phyloP scores from a whole-genome alignment of 805 yeast species.

The Pichia nakasei region DNA sequence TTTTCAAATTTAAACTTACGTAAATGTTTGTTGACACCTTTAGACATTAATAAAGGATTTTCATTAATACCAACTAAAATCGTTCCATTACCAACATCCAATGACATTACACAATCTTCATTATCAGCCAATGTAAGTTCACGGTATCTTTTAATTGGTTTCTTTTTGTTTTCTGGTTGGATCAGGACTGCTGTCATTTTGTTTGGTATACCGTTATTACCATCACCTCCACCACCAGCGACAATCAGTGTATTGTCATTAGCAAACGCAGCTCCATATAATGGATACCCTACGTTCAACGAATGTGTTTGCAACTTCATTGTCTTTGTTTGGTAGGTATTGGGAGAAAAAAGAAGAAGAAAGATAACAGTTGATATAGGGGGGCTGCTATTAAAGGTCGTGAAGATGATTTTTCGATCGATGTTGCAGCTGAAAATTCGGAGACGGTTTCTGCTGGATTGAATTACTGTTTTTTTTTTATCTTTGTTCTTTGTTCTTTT shows the following conservation, averaged over 20 bases:
- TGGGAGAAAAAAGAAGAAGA: background rate
- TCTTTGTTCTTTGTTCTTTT: too few relatives aligned
- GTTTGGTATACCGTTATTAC: constrained; percentile 81
- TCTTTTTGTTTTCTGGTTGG: constrained; percentile 40
- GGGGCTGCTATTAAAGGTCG: too few relatives aligned
- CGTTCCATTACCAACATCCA: constrained; percentile 47
- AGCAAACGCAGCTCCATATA: constrained; percentile 69
- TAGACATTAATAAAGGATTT: constrained; percentile 45
- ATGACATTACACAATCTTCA: constrained; percentile 84
- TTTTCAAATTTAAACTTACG: constrained; percentile 53
- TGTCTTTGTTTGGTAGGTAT: too few relatives aligned
- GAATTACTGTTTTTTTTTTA: too few relatives aligned
- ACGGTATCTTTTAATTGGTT: constrained; percentile 47
- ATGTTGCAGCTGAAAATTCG: too few relatives aligned
- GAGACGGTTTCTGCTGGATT: too few relatives aligned
- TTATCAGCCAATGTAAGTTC: constrained; percentile 44
- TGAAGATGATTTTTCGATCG: too few relatives aligned
- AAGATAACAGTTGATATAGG: too few relatives aligned
- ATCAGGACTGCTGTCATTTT: constrained; percentile 61
- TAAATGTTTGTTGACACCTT: constrained; percentile 61
- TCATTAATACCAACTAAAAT: constrained; percentile 76
- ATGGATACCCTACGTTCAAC: constrained; percentile 54
- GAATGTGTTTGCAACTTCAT: constrained; percentile 22
- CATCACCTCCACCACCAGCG: constrained; percentile 96
- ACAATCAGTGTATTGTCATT: constrained; percentile 53